phyloP scores from a whole-genome alignment of 768 basidiomycete genomes.

The Tylopilus plumbeoviolaceoides region DNA sequence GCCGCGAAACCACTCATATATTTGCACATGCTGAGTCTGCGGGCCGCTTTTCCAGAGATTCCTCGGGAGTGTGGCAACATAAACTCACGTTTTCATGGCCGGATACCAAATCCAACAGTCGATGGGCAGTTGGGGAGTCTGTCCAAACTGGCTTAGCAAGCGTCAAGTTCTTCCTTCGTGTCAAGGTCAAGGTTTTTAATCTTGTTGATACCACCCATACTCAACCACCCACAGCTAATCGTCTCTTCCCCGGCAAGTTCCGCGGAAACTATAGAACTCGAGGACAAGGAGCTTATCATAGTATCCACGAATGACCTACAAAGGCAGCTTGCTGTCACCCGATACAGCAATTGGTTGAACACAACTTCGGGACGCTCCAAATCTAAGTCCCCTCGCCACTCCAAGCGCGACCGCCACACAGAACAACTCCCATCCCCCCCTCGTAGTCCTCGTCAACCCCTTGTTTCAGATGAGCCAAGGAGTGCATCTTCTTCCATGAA shows the following conservation, averaged over 20 bases:
- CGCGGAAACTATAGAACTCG: constrained; percentile 64
- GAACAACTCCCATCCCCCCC: constrained; percentile 40
- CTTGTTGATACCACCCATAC: constrained; percentile 5
- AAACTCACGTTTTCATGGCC: constrained; percentile 73
- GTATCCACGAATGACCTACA: constrained; percentile 71
- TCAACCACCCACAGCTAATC: constrained; percentile 38
- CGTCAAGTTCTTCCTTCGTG: constrained; percentile 65
- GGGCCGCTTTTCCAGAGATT: constrained; percentile 52
- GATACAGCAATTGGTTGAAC: constrained; percentile 45
- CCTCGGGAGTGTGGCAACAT: constrained; percentile 57
- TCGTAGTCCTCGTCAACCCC: constrained; percentile 24
- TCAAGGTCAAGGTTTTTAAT: constrained; percentile 49
- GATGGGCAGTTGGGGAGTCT: constrained; percentile 81
- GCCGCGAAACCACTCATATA: constrained; percentile 42
- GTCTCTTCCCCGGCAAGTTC: constrained; percentile 43
- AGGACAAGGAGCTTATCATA: constrained; percentile 60
- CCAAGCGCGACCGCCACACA: constrained; percentile 30
- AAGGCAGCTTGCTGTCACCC: constrained; percentile 58
- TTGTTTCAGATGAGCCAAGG: constrained; percentile 7
- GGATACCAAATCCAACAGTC: constrained; percentile 57
- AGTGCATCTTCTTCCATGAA: constrained; percentile 3
- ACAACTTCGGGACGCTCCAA: constrained; percentile 39
- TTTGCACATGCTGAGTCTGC: constrained; percentile 59
- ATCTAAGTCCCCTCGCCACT: constrained; percentile 53
- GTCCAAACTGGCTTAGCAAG: constrained; percentile 60